Conservation (phyloP, 495 filamentous ascomycete genomes). For the Neurospora sp. region DNA sequence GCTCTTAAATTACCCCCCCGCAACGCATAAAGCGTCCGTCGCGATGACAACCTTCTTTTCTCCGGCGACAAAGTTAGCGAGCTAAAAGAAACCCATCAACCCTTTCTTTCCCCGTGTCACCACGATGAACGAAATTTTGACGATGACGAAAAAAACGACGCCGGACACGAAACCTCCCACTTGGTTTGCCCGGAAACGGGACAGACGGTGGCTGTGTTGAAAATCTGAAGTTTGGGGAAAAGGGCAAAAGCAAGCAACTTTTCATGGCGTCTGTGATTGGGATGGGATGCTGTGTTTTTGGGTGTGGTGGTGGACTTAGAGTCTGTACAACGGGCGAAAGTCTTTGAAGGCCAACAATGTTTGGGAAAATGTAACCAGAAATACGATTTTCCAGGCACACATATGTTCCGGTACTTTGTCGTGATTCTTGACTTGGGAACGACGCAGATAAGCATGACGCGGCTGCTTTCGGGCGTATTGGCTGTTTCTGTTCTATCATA, state of each 20-base stretch:
- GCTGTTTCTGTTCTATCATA: not conserved
- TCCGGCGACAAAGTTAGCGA: not conserved
- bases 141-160: not conserved
- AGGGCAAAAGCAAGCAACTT: not conserved
- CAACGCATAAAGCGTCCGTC: not conserved
- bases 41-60: not conserved
- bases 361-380: not conserved
- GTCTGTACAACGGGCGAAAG: not conserved
- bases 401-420: not conserved
- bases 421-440: too few relatives aligned
- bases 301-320: not conserved
- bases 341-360: not conserved
- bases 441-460: not conserved
- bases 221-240: not conserved
- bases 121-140: not conserved
- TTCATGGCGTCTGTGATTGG: not conserved
- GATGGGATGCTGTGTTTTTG: not conserved
- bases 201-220: too few relatives aligned
- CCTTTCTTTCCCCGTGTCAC: not conserved
- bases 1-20: slow-evolving; percentile 24
- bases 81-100: not conserved
- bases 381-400: not conserved
- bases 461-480: not conserved
- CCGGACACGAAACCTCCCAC: too few relatives aligned
- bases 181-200: too few relatives aligned